Conservation (phyloP, 345 rosid genomes). For the Laguncularia racemosa region DNA sequence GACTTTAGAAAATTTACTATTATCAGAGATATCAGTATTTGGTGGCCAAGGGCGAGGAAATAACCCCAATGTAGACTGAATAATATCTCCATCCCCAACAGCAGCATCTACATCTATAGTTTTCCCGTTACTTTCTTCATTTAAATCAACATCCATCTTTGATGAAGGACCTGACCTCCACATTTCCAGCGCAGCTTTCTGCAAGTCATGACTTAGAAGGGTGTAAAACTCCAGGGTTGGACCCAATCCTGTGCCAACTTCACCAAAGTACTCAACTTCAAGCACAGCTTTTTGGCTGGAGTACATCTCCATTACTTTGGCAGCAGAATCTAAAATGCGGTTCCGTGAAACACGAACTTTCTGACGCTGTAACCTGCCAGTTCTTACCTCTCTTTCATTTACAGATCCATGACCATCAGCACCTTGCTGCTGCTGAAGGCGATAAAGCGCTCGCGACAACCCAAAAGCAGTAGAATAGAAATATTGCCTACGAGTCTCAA, state of each 20-base stretch:
- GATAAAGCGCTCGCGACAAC: constrained; percentile 89
- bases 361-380: constrained; percentile 96
- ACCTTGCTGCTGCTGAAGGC: constrained; percentile 99
- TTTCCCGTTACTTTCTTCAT: constrained; percentile 43
- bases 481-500: constrained; percentile 93
- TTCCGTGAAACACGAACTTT: constrained; percentile 98
- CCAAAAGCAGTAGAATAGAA: constrained; percentile 99
- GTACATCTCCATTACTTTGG: constrained; percentile 99
- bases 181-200: constrained; percentile 78
- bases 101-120: constrained; percentile 16
- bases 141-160: constrained; percentile 56
- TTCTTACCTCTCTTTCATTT: constrained; percentile 86
- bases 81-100: constrained; percentile 37
- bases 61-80: constrained; percentile 78
- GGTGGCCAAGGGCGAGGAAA: constrained; percentile 96
- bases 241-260: constrained; percentile 99
- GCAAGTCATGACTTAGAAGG: constrained; percentile 88
- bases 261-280: constrained; percentile 99
- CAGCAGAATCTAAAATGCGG: constrained; percentile 98
- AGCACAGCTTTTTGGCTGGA: constrained; percentile 98
- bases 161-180: constrained; percentile 71
- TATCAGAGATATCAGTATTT: constrained; percentile 62
- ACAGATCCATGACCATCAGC: constrained; percentile 84
- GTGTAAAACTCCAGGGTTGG: constrained; percentile 99
- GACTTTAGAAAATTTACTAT: constrained; percentile 60